These are phyloP conservation scores for Golovinomyces cichoracearum DNA, from an alignment of 2,329 filamentous ascomycete species.

Conservation along the genomic window DNA sequence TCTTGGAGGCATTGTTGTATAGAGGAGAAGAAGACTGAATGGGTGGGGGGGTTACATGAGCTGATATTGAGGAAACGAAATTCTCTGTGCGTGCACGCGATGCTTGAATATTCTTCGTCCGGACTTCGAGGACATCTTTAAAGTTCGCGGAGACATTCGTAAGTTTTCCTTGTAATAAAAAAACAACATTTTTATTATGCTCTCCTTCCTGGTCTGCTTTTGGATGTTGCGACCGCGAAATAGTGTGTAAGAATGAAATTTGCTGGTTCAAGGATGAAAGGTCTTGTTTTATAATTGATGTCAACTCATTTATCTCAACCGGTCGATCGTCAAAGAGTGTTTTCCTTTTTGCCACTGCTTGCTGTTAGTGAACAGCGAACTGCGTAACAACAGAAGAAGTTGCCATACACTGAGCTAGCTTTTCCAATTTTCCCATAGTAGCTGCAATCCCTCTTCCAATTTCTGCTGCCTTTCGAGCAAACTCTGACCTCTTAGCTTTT, in stretches of 20 bases:
- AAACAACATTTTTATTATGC: slow-evolving; percentile 92
- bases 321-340: slow-evolving; percentile 93
- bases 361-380: slow-evolving; percentile 5
- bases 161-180: slow-evolving; percentile 70
- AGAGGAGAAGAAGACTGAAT: slow-evolving; percentile 61
- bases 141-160: slow-evolving; percentile 86
- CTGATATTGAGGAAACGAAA: slow-evolving; percentile 74
- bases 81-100: slow-evolving; percentile 81
- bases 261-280: slow-evolving; percentile 64
- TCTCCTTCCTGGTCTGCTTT: slow-evolving; percentile 60
- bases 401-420: slow-evolving; percentile 52
- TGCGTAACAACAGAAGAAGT: not conserved
- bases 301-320: slow-evolving; percentile 89
- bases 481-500: slow-evolving; percentile 51
- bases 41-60: slow-evolving; percentile 40
- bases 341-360: slow-evolving; percentile 66
- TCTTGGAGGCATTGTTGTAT: slow-evolving; percentile 47
- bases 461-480: slow-evolving; percentile 70
- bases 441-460: slow-evolving; percentile 76
- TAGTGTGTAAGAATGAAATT: slow-evolving; percentile 54
- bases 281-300: slow-evolving; percentile 95
- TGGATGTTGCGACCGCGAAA: slow-evolving; percentile 55
- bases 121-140: slow-evolving; percentile 86
- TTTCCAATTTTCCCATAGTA: slow-evolving; percentile 87
- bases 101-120: slow-evolving; percentile 94